Evolutionary conservation across 225 moss, liverwort and hornwort genomes (phyloP), one percentile per base, ranked within the genome.

Genomic region (Takakia lepidozioides): DNA sequence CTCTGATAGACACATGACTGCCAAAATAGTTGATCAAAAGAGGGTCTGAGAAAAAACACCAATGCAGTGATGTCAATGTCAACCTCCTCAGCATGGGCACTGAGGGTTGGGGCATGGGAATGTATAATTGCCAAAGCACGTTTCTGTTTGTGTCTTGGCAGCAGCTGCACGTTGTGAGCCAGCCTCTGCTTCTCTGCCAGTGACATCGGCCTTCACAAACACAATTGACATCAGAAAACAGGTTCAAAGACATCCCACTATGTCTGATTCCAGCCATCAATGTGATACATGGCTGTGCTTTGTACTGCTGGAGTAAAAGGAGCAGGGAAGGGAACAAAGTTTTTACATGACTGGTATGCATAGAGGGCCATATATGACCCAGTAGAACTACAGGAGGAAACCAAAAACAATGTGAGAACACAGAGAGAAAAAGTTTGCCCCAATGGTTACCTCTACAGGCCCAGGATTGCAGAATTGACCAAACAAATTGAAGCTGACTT

Each of bases 171-270:
- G 6, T 27, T 49, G 3, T 49, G 13, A n/a, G 19, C 49, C 18
- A 49, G 32, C 9, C 32, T 29, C 8, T 49, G 49, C 49, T 49
- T 49, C 49, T 49, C 49, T 49, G 49, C 10, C 27, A 49, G 32
- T 14, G 16, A 2, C 49, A 49, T 49, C 19, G 49, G 49, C 8
- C 49, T 49, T 29, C 30, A 49, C 3, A 17, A 17, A 41, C 40
- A 41, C 17, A 7, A 40, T 40, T 41, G 7, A 6, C 40, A 41
- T 16, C n/a, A 41, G 20, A 17, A 17, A 16, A 41, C 20, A 20
- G 40, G n/a, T 10, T 16, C 40, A 41, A 41, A 41, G 20, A 17
- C 17, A 41, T 20, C 15, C 7, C 18, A 41, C 17, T 41, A 20
- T 16, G 20, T 16, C 10, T n/a, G n/a, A n/a, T 20, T 41, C 3